phyloP scores from a whole-genome alignment of 2,329 filamentous ascomycete species.

The Gnomoniopsis smithogilvyi region DNA sequence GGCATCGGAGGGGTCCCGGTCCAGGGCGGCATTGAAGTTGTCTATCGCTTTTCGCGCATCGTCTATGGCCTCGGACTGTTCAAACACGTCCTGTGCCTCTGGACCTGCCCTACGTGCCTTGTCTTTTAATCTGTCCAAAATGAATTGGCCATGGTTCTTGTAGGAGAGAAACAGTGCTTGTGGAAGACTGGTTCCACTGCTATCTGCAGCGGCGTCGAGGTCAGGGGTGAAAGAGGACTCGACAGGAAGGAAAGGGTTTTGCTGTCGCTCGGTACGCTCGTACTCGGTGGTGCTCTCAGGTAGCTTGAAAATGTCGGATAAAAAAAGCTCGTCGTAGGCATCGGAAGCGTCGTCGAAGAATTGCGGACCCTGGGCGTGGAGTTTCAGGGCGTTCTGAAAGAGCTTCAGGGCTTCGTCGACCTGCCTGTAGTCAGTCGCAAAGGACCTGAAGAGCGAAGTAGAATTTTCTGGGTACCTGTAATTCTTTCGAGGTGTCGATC shows the following conservation, averaged over 20 bases:
- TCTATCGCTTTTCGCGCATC: conserved; percentile 47
- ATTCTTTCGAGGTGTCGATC: conserved; percentile 90
- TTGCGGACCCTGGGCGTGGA: conserved; percentile 80
- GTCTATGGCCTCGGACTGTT: conserved; percentile 33
- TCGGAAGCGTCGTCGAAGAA: conserved; percentile 73
- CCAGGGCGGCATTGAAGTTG: conserved; percentile 57
- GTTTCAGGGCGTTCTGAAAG: conserved; percentile 86
- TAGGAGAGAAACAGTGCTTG: conserved; percentile 91
- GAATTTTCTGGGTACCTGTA: conserved; percentile 57
- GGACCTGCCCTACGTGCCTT: conserved; percentile 33
- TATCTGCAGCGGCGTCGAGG: conserved; percentile 62
- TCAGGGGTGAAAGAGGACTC: conserved; percentile 47
- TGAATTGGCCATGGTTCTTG: conserved; percentile 93
- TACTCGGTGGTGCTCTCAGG: conserved; percentile 85
- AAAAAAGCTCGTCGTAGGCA: conserved; percentile 82
- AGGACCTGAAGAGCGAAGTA: background rate
- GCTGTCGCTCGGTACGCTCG: conserved; percentile 61
- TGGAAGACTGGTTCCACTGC: conserved; percentile 74
- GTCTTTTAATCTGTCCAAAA: conserved; percentile 70
- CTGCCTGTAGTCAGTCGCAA: conserved; percentile 31
- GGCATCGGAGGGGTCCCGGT: conserved; percentile 64
- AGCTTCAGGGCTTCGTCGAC: conserved; percentile 95
- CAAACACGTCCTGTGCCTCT: conserved; percentile 30
- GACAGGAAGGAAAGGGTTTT: conserved; percentile 43
- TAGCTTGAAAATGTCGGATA: conserved; percentile 91